Conservation (phyloP, 805 yeast genomes). For the Nakazawaea molendinolei region DNA sequence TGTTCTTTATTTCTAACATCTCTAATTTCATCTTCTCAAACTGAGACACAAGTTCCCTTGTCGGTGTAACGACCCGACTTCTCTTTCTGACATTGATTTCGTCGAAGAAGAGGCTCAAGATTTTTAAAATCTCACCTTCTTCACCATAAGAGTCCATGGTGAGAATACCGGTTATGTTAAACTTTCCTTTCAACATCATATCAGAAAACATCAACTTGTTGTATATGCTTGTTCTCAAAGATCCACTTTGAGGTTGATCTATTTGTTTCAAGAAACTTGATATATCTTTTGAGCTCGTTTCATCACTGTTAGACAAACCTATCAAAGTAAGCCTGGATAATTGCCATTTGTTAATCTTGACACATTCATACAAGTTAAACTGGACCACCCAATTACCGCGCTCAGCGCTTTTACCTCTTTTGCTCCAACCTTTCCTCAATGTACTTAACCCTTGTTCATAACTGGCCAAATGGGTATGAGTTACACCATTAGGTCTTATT, state of each 20-base stretch:
- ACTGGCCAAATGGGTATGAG: constrained; percentile 32
- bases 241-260: constrained; percentile 31
- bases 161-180: constrained; percentile 27
- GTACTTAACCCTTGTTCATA: constrained; percentile 29
- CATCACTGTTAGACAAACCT: constrained; percentile 26
- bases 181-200: constrained; percentile 22
- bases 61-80: constrained; percentile 20
- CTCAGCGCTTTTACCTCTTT: constrained; percentile 29
- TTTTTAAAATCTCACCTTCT: constrained; percentile 23
- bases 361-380: constrained; percentile 26
- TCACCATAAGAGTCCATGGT: constrained; percentile 34
- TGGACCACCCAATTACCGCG: constrained; percentile 38
- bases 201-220: constrained; percentile 44
- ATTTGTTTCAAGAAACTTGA: constrained; percentile 42
- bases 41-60: constrained; percentile 3
- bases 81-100: not conserved
- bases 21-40: constrained; percentile 6
- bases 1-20: not conserved
- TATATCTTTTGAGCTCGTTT: no score
- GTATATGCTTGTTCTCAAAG: constrained; percentile 41
- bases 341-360: constrained; percentile 13
- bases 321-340: constrained; percentile 38
- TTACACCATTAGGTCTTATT: constrained; percentile 34
- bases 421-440: constrained; percentile 31
- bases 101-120: constrained; percentile 13